Evolutionary conservation across 495 filamentous ascomycete species (phyloP).

Genomic region (Thermothielavioides terrestris): DNA sequence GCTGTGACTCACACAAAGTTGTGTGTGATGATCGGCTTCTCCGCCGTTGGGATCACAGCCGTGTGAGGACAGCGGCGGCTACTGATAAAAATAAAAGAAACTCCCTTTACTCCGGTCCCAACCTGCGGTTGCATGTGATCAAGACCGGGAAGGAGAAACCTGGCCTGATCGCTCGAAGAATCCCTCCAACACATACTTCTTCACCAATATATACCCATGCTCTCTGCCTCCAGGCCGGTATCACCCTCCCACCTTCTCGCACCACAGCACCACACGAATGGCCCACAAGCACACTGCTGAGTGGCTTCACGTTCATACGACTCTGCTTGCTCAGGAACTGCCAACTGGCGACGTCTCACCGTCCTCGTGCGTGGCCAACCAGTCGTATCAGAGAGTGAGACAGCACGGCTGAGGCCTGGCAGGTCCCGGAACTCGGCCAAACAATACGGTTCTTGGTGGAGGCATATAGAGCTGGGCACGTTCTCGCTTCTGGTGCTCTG

Average conservation of each 20-base stretch:
- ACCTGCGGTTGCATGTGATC: background rate
- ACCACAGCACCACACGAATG: background rate
- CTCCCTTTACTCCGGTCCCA: background rate
- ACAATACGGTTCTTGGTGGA: background rate
- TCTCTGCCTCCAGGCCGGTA: background rate
- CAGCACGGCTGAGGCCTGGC: background rate
- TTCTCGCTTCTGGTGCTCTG: background rate
- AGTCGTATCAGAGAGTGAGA: conserved; percentile 1
- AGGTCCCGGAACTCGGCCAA: background rate
- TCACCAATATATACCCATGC: background rate
- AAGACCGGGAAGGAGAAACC: background rate
- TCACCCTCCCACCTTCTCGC: background rate
- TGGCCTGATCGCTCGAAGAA: background rate
- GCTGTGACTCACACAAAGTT: background rate
- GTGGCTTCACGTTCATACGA: background rate
- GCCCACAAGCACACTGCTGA: background rate
- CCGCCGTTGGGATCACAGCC: background rate
- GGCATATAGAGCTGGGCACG: background rate
- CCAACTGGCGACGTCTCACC: conserved; percentile 4
- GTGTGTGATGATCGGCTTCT: background rate
- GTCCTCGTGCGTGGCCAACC: background rate
- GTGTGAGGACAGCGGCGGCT: background rate
- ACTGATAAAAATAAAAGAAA: too few species aligned
- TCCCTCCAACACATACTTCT: background rate
- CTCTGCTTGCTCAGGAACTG: background rate